A percentile compares a stretch with the other conserved stretches of the same genome.
Evolutionary conservation across 83 land plant species (phyloP).

Genomic region (Picea engelmannii): DNA sequence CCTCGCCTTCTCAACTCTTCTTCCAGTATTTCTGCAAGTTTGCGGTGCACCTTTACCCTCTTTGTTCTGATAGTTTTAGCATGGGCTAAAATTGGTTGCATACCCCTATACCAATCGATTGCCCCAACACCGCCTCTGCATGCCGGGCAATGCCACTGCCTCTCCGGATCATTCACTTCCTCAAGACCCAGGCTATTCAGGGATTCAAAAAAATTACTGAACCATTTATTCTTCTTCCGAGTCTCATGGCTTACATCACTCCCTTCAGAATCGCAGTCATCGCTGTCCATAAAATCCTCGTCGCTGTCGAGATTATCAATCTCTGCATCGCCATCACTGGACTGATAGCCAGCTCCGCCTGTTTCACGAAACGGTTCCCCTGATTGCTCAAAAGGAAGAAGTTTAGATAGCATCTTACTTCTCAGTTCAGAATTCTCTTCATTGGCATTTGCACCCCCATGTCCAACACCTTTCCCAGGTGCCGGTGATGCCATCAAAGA

Average conservation of each 20-base stretch:
- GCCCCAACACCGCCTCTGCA: slow-evolving; percentile 76
- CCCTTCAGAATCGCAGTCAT: slow-evolving; percentile 54
- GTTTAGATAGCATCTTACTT: slow-evolving; percentile 28
- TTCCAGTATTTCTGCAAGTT: slow-evolving; percentile 57
- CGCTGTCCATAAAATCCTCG: slow-evolving; percentile 52
- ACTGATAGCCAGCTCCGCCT: neutral
- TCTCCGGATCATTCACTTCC: slow-evolving; percentile 50
- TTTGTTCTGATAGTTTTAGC: slow-evolving; percentile 57
- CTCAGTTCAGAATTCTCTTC: slow-evolving; percentile 8
- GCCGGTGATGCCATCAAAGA: neutral
- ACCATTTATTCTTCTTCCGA: slow-evolving; percentile 56
- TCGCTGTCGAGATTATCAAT: slow-evolving; percentile 43
- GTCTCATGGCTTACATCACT: slow-evolving; percentile 57
- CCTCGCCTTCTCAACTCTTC: slow-evolving; percentile 61
- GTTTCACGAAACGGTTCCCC: slow-evolving; percentile 10
- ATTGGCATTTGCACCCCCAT: neutral
- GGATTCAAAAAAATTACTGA: slow-evolving; percentile 49
- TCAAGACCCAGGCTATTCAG: slow-evolving; percentile 46
- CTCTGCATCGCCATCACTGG: slow-evolving; percentile 22
- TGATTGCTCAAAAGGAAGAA: slow-evolving; percentile 22
- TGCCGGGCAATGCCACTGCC: slow-evolving; percentile 88
- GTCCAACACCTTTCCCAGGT: neutral
- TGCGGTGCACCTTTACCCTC: slow-evolving; percentile 58
- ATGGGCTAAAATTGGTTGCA: slow-evolving; percentile 65
- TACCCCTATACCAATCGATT: slow-evolving; percentile 78